Evolutionary conservation across 495 filamentous ascomycete species (phyloP).

Genomic region (Penicillium antarcticum): DNA sequence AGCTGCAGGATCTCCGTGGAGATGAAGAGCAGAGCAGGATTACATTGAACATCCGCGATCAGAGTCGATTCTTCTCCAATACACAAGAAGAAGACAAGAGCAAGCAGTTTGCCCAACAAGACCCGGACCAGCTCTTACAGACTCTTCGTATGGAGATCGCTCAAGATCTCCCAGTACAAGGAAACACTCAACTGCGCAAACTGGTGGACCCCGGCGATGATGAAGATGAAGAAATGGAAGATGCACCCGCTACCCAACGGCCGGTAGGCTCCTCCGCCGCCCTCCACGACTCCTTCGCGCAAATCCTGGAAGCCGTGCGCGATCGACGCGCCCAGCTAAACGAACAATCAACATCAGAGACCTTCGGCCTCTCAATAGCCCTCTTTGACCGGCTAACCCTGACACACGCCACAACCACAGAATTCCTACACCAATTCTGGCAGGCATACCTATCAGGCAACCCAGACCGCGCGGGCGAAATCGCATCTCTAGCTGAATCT

Average conservation of each 20-base stretch:
- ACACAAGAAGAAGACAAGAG: slow-evolving; percentile 56
- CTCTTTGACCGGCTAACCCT: slow-evolving; percentile 73
- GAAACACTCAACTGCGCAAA: slow-evolving; percentile 46
- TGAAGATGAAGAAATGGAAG: slow-evolving; percentile 50
- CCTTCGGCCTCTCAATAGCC: slow-evolving; percentile 59
- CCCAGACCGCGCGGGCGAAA: slow-evolving; percentile 68
- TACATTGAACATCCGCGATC: slow-evolving; percentile 82
- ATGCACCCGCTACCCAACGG: slow-evolving; percentile 34
- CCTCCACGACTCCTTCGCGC: slow-evolving; percentile 34
- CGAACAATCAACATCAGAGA: slow-evolving; percentile 33
- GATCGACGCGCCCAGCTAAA: slow-evolving; percentile 38
- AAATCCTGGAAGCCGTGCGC: slow-evolving; percentile 44
- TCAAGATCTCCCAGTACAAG: slow-evolving; percentile 46
- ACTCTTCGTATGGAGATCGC: slow-evolving; percentile 62
- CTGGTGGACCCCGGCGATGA: slow-evolving; percentile 59
- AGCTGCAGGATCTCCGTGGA: slow-evolving; percentile 77
- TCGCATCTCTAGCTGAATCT: slow-evolving; percentile 73
- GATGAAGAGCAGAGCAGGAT: slow-evolving; percentile 70
- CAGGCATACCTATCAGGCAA: slow-evolving; percentile 80
- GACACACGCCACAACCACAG: slow-evolving; percentile 87
- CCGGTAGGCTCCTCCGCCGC: slow-evolving; percentile 35
- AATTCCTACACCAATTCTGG: slow-evolving; percentile 98
- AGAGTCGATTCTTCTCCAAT: slow-evolving; percentile 72
- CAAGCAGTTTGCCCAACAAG: slow-evolving; percentile 57
- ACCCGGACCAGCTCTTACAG: slow-evolving; percentile 63